Conservation (phyloP, 306 rosid genomes). For the Casuarina equisetifolia region DNA sequence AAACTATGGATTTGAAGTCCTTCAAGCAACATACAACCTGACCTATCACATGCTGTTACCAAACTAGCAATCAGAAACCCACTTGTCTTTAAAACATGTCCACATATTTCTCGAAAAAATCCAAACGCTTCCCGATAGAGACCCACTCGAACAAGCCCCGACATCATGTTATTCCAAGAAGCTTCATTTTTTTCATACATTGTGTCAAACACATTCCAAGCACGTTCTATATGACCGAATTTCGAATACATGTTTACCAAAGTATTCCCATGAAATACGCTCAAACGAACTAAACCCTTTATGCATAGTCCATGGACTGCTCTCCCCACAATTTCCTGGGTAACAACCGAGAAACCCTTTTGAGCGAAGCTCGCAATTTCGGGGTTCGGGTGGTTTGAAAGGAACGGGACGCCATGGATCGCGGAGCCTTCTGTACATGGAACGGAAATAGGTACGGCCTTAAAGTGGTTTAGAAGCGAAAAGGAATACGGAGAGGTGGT, state of each 20-base stretch:
- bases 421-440: constrained; percentile 44
- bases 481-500: constrained; percentile 8
- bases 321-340: constrained; percentile 54
- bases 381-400: constrained; percentile 56
- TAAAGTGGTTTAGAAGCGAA: constrained; percentile 26
- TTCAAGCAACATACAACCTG: constrained; percentile 54
- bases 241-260: constrained; percentile 68
- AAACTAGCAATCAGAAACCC: constrained; percentile 70
- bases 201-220: constrained; percentile 58
- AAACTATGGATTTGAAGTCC: constrained; percentile 76
- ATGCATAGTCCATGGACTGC: constrained; percentile 66
- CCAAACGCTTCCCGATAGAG: constrained; percentile 45
- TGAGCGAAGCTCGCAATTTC: constrained; percentile 62
- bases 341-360: constrained; percentile 77
- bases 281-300: constrained; percentile 49
- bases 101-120: constrained; percentile 58
- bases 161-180: constrained; percentile 90
- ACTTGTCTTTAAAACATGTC: constrained; percentile 47
- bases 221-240: constrained; percentile 47
- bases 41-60: constrained; percentile 76
- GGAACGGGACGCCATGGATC: constrained; percentile 27
- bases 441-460: constrained; percentile 18
- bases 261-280: constrained; percentile 63
- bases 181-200: constrained; percentile 70
- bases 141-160: constrained; percentile 67